Percentiles rank a stretch among this genome's conserved stretches.
These are phyloP conservation scores for Candida anglica DNA, from an alignment of 805 yeast genomes.

Conservation along the genomic window DNA sequence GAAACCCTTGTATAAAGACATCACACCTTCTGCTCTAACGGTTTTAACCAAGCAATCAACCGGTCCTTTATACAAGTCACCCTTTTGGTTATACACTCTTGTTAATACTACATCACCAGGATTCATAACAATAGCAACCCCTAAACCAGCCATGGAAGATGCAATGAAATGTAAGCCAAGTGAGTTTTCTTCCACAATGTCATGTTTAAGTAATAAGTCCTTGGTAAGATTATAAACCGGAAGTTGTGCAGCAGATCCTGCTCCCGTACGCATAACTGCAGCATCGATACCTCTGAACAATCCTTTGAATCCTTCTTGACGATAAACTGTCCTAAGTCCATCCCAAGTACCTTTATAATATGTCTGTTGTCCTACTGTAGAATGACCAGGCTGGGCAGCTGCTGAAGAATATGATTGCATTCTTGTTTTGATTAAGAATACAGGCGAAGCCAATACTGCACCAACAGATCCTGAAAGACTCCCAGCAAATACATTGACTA, in stretches of 20 bases:
- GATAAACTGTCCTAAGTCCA: conserved; percentile 62
- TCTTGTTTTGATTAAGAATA: conserved; percentile 89
- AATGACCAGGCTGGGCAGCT: conserved; percentile 19
- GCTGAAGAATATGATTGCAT: conserved; percentile 86
- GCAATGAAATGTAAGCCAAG: conserved; percentile 64
- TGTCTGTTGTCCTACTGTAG: conserved; percentile 74
- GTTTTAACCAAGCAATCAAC: conserved; percentile 87
- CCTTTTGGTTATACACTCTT: conserved; percentile 92
- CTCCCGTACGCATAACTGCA: conserved; percentile 89
- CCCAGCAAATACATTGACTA: conserved; percentile 75
- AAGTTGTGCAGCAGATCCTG: conserved; percentile 92
- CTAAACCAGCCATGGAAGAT: conserved; percentile 78
- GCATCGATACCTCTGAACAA: conserved; percentile 91
- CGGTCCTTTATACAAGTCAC: conserved; percentile 80
- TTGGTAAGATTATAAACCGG: conserved; percentile 86
- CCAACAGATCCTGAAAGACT: conserved; percentile 85
- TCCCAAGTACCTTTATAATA: conserved; percentile 67
- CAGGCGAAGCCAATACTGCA: conserved; percentile 85
- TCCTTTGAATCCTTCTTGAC: conserved; percentile 71
- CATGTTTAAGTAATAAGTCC: conserved; percentile 49
- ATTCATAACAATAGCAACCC: conserved; percentile 93
- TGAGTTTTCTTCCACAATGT: conserved; percentile 58
- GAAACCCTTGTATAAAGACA: conserved; percentile 92
- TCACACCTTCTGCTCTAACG: conserved; percentile 73
- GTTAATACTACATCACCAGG: conserved; percentile 97